These are phyloP conservation scores for Durotheca rogersii DNA, from an alignment of 495 filamentous ascomycete genomes.

Conservation along the genomic window DNA sequence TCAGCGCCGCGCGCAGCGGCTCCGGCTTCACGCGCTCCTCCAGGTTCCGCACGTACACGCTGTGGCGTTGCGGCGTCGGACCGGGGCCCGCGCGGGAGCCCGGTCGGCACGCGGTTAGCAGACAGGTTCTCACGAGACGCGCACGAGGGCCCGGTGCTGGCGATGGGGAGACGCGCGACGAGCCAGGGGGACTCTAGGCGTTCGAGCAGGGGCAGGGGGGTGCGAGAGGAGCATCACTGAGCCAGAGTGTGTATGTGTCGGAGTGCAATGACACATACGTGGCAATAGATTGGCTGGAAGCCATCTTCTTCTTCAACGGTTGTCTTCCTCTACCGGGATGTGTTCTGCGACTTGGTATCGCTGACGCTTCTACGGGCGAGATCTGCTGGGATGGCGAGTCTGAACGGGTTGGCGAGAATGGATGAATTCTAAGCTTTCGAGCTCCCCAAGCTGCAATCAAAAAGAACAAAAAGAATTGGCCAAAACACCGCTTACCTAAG, in stretches of 20 bases:
- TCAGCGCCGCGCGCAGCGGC: constrained; percentile 69
- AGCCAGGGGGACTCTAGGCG: too few species aligned
- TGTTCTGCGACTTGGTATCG: not conserved
- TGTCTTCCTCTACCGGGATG: not conserved
- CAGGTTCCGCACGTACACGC: constrained; percentile 81
- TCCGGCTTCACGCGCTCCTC: constrained; percentile 89
- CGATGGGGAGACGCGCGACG: too few species aligned
- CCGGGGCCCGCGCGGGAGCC: too few species aligned
- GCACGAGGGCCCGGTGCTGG: too few species aligned
- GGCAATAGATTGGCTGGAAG: constrained; percentile 47
- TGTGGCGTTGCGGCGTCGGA: constrained; percentile 30
- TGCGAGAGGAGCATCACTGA: constrained; percentile 15
- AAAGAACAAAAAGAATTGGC: too few species aligned
- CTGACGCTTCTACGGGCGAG: not conserved
- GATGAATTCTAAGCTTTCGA: too few species aligned
- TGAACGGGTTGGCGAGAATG: too few species aligned
- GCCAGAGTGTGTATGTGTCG: constrained; percentile 52
- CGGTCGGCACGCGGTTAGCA: too few species aligned
- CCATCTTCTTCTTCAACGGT: constrained; percentile 40
- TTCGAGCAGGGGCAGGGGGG: not conserved
- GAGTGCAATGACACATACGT: constrained; percentile 69
- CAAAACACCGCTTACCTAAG: too few species aligned
- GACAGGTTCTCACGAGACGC: too few species aligned
- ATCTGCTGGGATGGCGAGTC: too few species aligned
- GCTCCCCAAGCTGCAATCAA: too few species aligned